These are phyloP conservation scores for Peronosclerospora sorghi DNA, from an alignment of 352 stramenopile species.

Conservation along the genomic window DNA sequence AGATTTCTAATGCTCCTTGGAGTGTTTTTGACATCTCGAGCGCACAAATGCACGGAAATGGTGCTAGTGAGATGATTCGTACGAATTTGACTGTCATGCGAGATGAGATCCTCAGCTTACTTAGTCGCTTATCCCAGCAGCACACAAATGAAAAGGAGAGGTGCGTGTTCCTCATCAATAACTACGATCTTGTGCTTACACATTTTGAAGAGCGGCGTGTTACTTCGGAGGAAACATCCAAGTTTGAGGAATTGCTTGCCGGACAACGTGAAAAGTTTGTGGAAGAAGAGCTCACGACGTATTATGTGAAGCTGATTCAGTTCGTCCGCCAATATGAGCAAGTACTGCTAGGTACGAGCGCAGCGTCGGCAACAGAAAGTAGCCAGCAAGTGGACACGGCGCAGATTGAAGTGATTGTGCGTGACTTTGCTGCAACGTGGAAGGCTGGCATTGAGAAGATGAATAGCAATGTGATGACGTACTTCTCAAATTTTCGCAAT, in stretches of 20 bases:
- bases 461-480: constrained; percentile 95
- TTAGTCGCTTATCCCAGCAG: constrained; percentile 84
- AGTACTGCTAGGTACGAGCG: constrained; percentile 34
- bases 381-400: constrained; percentile 66
- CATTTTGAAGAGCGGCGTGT: constrained; percentile 93
- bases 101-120: constrained; percentile 66
- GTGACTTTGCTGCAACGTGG: constrained; percentile 94
- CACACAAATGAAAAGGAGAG: constrained; percentile 89
- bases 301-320: constrained; percentile 93
- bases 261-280: constrained; percentile 94
- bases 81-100: constrained; percentile 83
- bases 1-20: constrained; percentile 7
- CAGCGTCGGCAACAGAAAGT: constrained; percentile 5
- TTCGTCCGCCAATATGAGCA: constrained; percentile 94
- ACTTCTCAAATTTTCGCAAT: constrained; percentile 98
- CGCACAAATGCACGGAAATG: constrained; percentile 74
- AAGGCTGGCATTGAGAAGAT: constrained; percentile 94
- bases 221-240: constrained; percentile 88
- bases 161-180: constrained; percentile 98
- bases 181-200: constrained; percentile 92
- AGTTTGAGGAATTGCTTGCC: constrained; percentile 90
- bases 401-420: constrained; percentile 90
- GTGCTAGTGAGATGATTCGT: constrained; percentile 89
- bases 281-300: constrained; percentile 90
- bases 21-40: constrained; percentile 38